Evolutionary conservation across 192 early-diverging fungal genomes (phyloP), one percentile per base, ranked within the genome.

Genomic region (Lunasporangiospora selenospora): DNA sequence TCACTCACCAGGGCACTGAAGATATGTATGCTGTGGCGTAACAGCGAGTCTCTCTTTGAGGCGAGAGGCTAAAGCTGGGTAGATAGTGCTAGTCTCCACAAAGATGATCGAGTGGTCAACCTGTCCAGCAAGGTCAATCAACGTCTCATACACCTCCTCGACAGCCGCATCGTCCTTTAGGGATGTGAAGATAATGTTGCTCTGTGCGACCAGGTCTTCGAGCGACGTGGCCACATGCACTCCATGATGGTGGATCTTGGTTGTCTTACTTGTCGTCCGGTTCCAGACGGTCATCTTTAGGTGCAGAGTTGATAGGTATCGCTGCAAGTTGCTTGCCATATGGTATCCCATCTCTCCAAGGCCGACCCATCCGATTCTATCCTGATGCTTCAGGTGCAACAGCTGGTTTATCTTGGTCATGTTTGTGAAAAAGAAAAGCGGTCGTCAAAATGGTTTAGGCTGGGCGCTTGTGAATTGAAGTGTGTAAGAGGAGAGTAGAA

Each of bases 71-170:
- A 77, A 32, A 6, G 58, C 50, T 0, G 86, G 85, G 42, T 73
- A 77, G 18, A 88, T 81, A 13, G 88, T 92, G 4, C 86, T 85
- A 26, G 76, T 80, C 32, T 89, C 88, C n/a, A 86, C 80, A 40
- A 91, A 80, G 40, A 85, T 80, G 66, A 59, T 40, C 52, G 75
- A 55, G 45, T 80, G 55, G 13, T 71, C 53, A 2, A 62, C 59
- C 15, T 62, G 58, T 3, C 58, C 59, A 18, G 67, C 67, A 13
- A 71, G 39, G 27, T 69, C 49, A 18, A 88, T 62, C 33, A 89
- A 58, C 26, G 80, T 62, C 5, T 75, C 42, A n/a, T 85, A 78
- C 5, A 81, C 62, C 19, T 76, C 36, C 21, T 77, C 62, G 9
- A 89, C 86, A 8, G 86, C 81, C 0, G 67, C 64, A 62, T 86